Conservation (phyloP, 2,329 filamentous ascomycete genomes). For the Aspergillus ustus region DNA sequence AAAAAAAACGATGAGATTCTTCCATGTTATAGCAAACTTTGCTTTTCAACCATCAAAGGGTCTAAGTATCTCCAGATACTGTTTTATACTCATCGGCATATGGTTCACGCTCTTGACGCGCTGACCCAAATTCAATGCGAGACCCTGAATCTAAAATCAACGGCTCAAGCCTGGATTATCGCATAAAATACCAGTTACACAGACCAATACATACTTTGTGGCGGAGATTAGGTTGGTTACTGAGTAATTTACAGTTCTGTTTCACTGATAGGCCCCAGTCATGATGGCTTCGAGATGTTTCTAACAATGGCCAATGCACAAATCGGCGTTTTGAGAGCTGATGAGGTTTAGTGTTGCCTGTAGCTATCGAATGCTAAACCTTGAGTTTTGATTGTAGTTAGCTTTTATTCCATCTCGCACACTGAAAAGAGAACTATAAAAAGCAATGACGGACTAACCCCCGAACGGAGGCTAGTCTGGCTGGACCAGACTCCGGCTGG, state of each 20-base stretch:
- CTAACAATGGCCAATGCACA: neutral
- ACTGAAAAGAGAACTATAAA: constrained; percentile 3
- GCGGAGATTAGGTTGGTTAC: neutral
- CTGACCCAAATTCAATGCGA: neutral
- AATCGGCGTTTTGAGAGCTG: neutral
- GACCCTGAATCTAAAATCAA: neutral
- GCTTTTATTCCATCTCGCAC: neutral
- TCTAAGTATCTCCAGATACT: neutral
- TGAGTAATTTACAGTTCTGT: constrained; percentile 6
- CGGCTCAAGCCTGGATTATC: neutral
- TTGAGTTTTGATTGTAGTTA: neutral
- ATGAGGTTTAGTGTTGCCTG: neutral
- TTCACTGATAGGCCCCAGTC: neutral
- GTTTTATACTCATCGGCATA: neutral
- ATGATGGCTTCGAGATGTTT: neutral
- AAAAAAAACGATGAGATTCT: neutral
- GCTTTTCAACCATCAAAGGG: too few relatives aligned
- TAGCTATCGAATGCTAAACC: neutral
- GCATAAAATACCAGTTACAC: neutral
- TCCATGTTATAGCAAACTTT: too few relatives aligned
- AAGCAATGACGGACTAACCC: constrained; percentile 13
- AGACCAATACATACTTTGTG: neutral
- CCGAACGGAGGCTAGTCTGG: constrained; percentile 13
- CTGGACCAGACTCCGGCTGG: constrained; percentile 18
- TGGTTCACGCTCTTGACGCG: neutral